Base-by-base conservation (phyloP, 2,329 filamentous ascomycete species). In the Botrytis hyacinthi region DNA sequence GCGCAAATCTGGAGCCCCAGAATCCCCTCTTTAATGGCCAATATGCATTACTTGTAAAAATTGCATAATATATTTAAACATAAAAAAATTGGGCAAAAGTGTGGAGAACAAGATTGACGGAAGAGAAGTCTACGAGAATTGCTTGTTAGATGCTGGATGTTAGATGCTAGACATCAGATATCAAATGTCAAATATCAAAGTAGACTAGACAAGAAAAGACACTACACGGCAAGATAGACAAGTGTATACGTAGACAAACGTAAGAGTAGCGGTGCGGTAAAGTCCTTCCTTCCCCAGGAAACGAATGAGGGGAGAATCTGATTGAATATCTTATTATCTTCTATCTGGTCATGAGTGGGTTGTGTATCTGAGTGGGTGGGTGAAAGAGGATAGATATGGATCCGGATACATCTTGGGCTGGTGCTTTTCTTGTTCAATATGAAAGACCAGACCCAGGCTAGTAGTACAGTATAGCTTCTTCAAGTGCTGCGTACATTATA, bases 221-320 rank as follows among this genome's bases (percentile, higher is more conserved):
- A 54, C 4, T 16, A 1, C 29, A 22, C 8, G 57, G 10, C 32
- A 14, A 40, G 22, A 16, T 26, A 42, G 61, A 54, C 44, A 51
- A 67, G 63, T 54, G 48, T n/a, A 46, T 18, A 48, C 10, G n/a
- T 37, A 63, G 61, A 63, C 26, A 40, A 68, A 67, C 29, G 16
- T 67, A n/a, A 68, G 65, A 68, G 65, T 57, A 68, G 48, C 48
- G 48, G 48, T 54, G 48, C 65, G 65, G 65, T 68, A 57, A 10
- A 57, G 26, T 54, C 48, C 48, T 10, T 42, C 26, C 65, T 68
- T 68, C 65, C 65, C 65, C 65, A 68, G 35, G 48, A 68, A 68
- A 68, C 40, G 14, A 57, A 32, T 42, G 10, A 57, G 48, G n/a
- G 48, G 35, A 32, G 65, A 32, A n/a, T n/a, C 6, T 3, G 48